These are phyloP conservation scores for Volvox africanus DNA, from an alignment of 139 green algal species.

Conservation along the genomic window DNA sequence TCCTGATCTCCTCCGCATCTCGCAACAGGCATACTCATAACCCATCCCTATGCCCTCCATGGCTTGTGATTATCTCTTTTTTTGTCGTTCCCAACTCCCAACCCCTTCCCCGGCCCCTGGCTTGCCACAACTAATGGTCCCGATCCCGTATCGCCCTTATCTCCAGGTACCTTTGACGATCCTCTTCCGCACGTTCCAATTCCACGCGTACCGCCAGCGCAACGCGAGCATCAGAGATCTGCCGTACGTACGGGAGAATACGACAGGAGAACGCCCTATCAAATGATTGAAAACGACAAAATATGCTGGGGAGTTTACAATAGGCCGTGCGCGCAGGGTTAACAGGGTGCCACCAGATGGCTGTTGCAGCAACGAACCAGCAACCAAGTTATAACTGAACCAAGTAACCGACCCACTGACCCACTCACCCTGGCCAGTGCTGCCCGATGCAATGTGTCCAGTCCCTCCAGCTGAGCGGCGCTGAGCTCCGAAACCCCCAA, in stretches of 20 bases:
- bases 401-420: background rate
- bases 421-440: conserved; percentile 18
- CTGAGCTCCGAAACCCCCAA: conserved; percentile 38
- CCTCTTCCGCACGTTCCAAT: conserved; percentile 37
- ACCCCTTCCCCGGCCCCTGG: too few relatives aligned
- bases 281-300: background rate
- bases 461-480: conserved; percentile 46
- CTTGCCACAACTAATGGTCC: background rate
- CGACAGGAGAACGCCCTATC: background rate
- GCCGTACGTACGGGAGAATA: background rate
- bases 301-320: background rate
- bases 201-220: conserved; percentile 37
- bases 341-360: too few relatives aligned
- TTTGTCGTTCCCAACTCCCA: too few relatives aligned
- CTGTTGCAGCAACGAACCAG: background rate
- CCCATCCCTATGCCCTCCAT: too few relatives aligned
- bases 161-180: background rate
- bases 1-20: too few relatives aligned
- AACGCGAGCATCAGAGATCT: conserved; percentile 18
- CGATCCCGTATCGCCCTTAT: background rate
- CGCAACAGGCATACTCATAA: too few relatives aligned
- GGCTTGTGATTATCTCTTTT: too few relatives aligned
- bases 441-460: conserved; percentile 22
- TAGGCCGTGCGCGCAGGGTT: background rate
- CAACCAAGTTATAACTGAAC: background rate